A percentile compares a stretch with the other conserved stretches of the same genome.
phyloP scores from a whole-genome alignment of 331 rosid genomes.

The Quercus lobata region DNA sequence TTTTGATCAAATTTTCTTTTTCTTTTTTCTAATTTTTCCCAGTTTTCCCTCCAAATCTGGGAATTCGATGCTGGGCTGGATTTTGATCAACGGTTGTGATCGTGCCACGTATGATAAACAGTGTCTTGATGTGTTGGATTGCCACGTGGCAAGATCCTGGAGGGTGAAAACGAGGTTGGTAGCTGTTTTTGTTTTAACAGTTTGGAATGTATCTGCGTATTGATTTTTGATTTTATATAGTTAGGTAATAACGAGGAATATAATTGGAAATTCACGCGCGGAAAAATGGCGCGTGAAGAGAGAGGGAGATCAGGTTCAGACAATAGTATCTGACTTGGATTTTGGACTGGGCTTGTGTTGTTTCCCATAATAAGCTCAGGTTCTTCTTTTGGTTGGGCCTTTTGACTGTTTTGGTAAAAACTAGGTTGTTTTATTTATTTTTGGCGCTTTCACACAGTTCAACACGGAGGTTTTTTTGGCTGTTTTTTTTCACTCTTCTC shows the following conservation, averaged over 20 bases:
- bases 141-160: constrained; percentile 44
- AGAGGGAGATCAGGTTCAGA: background rate
- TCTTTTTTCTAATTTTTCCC: background rate
- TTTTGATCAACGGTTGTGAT: constrained; percentile 19
- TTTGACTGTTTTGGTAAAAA: constrained; percentile 1
- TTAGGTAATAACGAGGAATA: constrained; percentile 20
- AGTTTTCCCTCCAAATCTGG: constrained; percentile 54
- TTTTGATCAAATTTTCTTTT: background rate
- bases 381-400: constrained; percentile 6
- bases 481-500: no score
- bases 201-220: constrained; percentile 1
- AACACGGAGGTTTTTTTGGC: background rate
- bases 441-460: background rate
- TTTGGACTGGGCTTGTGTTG: background rate
- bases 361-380: background rate
- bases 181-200: constrained; percentile 46
- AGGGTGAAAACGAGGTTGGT: constrained; percentile 10
- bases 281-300: background rate
- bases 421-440: background rate
- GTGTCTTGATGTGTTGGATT: no score
- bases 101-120: constrained; percentile 17
- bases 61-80: background rate
- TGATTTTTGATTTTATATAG: background rate
- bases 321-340: constrained; percentile 11
- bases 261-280: background rate